Evolutionary conservation across 177 flowering plant species (phyloP).

Genomic region (Telopea speciosissima): DNA sequence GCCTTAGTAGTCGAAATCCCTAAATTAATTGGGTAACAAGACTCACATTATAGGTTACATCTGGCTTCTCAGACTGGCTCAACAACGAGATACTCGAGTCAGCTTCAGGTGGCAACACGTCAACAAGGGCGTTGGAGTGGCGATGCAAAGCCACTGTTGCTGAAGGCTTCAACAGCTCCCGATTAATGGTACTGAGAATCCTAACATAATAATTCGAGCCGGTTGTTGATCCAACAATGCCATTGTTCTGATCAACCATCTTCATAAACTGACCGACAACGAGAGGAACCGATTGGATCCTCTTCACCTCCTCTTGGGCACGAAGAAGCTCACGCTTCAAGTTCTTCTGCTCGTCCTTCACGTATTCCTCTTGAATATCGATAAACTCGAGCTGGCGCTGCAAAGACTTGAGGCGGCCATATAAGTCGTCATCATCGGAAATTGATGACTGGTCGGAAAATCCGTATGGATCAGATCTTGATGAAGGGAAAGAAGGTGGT

Average conservation of each 20-base stretch:
- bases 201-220: slow-evolving; percentile 91
- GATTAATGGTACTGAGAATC: slow-evolving; percentile 81
- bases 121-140: slow-evolving; percentile 78
- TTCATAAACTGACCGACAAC: slow-evolving; percentile 98
- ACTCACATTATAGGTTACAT: slow-evolving; percentile 1
- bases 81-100: slow-evolving; percentile 24
- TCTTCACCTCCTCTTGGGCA: slow-evolving; percentile 92
- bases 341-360: slow-evolving; percentile 89
- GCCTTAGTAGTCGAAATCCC: not conserved
- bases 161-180: slow-evolving; percentile 83
- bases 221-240: slow-evolving; percentile 89
- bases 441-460: too few species aligned
- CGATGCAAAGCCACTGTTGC: slow-evolving; percentile 89
- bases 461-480: too few species aligned
- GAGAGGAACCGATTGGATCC: slow-evolving; percentile 93
- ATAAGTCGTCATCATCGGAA: too few species aligned
- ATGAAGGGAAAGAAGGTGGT: too few species aligned
- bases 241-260: slow-evolving; percentile 94
- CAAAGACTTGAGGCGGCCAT: slow-evolving; percentile 45
- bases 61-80: too few species aligned
- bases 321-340: slow-evolving; percentile 79
- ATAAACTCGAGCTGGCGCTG: slow-evolving; percentile 81
- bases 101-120: slow-evolving; percentile 37
- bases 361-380: slow-evolving; percentile 90
- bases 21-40: not conserved